phyloP scores from a whole-genome alignment of 345 rosid genomes.

The Psidium friedrichsthalianum region DNA sequence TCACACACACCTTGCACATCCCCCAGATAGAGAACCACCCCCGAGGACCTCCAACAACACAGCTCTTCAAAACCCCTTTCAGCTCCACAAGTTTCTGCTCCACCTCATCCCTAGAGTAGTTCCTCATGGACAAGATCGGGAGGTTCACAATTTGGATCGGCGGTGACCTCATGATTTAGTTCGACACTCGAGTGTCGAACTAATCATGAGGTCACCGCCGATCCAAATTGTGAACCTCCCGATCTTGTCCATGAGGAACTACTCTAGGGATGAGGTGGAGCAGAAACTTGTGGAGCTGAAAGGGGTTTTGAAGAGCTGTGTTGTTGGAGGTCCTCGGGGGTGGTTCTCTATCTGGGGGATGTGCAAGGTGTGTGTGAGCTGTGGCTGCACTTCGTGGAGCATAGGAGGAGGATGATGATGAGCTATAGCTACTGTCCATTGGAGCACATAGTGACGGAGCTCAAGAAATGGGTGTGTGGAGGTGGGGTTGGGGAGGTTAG shows the following conservation, averaged over 20 bases:
- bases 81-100: slow-evolving; percentile 48
- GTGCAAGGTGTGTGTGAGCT: slow-evolving; percentile 43
- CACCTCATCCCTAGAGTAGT: slow-evolving; percentile 36
- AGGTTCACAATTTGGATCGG: slow-evolving; percentile 32
- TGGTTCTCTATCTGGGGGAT: slow-evolving; percentile 55
- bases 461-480: slow-evolving; percentile 35
- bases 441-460: slow-evolving; percentile 46
- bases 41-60: slow-evolving; percentile 14
- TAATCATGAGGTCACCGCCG: not conserved
- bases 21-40: slow-evolving; percentile 48
- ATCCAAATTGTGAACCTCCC: slow-evolving; percentile 42
- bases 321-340: slow-evolving; percentile 20
- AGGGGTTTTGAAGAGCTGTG: slow-evolving; percentile 28
- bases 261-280: slow-evolving; percentile 42
- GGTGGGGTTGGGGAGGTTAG: slow-evolving; percentile 24
- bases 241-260: slow-evolving; percentile 33
- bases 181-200: not conserved
- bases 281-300: slow-evolving; percentile 47
- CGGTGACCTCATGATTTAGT: not conserved
- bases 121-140: slow-evolving; percentile 38
- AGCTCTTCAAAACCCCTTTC: slow-evolving; percentile 36
- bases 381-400: slow-evolving; percentile 44
- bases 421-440: slow-evolving; percentile 16
- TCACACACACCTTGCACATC: slow-evolving; percentile 52
- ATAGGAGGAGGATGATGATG: slow-evolving; percentile 27